Percentiles rank a stretch among this genome's conserved stretches.
phyloP scores from a whole-genome alignment of 1,284 basidiomycete species.

The Trichosporon faecale region DNA sequence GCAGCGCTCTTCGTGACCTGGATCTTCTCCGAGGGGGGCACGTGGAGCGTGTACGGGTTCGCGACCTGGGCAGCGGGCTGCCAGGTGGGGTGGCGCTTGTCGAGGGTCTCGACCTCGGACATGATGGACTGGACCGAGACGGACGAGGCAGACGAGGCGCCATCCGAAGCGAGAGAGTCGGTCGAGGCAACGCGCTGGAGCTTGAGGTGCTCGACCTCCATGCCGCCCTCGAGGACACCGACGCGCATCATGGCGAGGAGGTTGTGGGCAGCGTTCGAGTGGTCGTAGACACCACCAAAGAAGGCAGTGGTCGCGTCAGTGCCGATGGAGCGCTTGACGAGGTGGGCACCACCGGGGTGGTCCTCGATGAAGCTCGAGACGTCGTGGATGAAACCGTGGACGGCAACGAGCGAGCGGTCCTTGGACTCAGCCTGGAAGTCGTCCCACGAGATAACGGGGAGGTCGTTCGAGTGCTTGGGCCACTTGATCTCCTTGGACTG shows the following conservation, averaged over 20 bases:
- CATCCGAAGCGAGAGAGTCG: constrained; percentile 30
- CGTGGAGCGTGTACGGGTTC: constrained; percentile 32
- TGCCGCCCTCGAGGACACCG: constrained; percentile 75
- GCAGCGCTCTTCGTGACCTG: constrained; percentile 44
- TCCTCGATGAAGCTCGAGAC: constrained; percentile 80
- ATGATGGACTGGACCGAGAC: constrained; percentile 38
- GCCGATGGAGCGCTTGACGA: constrained; percentile 65
- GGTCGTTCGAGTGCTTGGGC: constrained; percentile 62
- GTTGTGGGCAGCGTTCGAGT: constrained; percentile 81
- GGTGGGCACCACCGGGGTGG: constrained; percentile 74
- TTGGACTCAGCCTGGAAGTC: constrained; percentile 68
- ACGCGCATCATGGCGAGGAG: constrained; percentile 86
- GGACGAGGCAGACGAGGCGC: constrained; percentile 37
- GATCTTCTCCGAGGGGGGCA: constrained; percentile 50
- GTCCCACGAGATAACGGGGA: constrained; percentile 82
- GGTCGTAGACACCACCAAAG: constrained; percentile 90
- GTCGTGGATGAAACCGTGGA: constrained; percentile 90
- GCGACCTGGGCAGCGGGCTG: constrained; percentile 48
- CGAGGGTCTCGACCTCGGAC: constrained; percentile 27
- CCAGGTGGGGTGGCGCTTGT: constrained; percentile 29
- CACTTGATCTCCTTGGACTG: constrained; percentile 69
- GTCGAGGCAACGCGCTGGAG: constrained; percentile 22
- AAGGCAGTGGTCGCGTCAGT: constrained; percentile 87
- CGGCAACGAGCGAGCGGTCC: constrained; percentile 71
- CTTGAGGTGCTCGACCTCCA: constrained; percentile 60